Base-by-base conservation (phyloP, 106 monocot species). In the Allium sativum region DNA sequence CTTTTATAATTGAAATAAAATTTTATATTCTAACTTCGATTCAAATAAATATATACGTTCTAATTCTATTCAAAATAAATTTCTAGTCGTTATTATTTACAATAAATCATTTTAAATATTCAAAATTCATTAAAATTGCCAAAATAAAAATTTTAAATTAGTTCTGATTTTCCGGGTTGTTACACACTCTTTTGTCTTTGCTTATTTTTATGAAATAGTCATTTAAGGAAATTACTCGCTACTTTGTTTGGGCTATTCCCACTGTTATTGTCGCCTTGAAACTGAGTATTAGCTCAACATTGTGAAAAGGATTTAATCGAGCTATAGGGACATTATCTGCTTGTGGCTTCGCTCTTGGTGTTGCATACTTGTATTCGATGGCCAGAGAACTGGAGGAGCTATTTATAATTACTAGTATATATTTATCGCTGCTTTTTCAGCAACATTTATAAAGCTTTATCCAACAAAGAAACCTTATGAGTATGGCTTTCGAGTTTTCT, bases 221-320 rank as follows among this genome's bases (percentile, higher is more conserved):
- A 15, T 76, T 73, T 18, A 50, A 58, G 21, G 84, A 75, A 10
- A 53, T 95, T 42, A 53, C 60, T 47, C 73, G 22, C 7, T 61
- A 90, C 68, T 81, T 75, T 61, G 77, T 90, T 56, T 95, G 95
- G 95, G 95, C 87, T 20, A 76, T 95, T 70, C 81, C 90, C 67
- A 95, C 95, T 53, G 90, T 90, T 56, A 84, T 95, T 18, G 95
- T 90, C 58, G 77, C 87, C 72, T 90, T 95, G 79, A 90, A 95
- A 70, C 87, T 95, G 77, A 95, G 87, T 73, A 84, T 95, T 22
- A 84, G 93, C 52, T 77, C 93, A 40, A 89, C 93, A n/a, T 60
- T 93, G 5, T 89, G 85, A 72, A 93, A 93, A 70, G 93, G 93
- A 12, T 77, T 85, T 40, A 93, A 93, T 70, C 70, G 89, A 40